Base-by-base conservation (phyloP, 352 stramenopile species). In the Phytophthora meadii region DNA sequence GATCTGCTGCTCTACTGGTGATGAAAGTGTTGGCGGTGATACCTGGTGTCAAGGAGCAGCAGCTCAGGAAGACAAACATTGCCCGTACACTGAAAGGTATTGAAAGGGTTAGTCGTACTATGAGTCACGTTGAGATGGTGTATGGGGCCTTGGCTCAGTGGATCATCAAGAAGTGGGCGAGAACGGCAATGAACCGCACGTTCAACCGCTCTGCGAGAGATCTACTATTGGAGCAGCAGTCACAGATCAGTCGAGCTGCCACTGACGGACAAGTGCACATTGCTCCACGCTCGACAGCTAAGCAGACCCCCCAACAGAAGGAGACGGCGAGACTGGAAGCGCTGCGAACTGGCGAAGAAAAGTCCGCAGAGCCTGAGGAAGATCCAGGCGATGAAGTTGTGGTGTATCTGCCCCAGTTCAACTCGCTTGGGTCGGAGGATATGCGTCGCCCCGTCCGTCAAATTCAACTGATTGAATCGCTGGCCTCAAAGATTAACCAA, bases 131-230 rank as follows among this genome's bases (percentile, higher is more conserved):
- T 25, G 76, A 82, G 32, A 8, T 57, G 2, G 68, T 82, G 9
- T 72, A 80, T 7, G 80, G 80, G 14, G 82, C 89, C 44, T 50
- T 89, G n/a, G 74, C 82, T 4, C 61, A 78, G 14, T 89, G 78
- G 79, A 79, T 89, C 25, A 84, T 91, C 22, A 61, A 76, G n/a
- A 79, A 76, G 24, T 91, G 82, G 82, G 74, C 75, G 28, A 76
- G 56, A 47, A 76, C 72, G 9, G 77, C 78, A 11, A 77, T 86
- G 47, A 77, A 76, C 17, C 81, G 75, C 45, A 60, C 68, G 3
- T 69, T 83, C 19, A 70, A 74, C 1, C 67, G 63, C 14, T 84
- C 80, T 4, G 47, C 76, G 1, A 73, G 74, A 15, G 79, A 84
- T 7, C 54, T 77, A 22, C 69, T 87, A n/a, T 52, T 77, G 17